phyloP scores from a whole-genome alignment of 768 basidiomycete species.

The Tricholoma terreum region DNA sequence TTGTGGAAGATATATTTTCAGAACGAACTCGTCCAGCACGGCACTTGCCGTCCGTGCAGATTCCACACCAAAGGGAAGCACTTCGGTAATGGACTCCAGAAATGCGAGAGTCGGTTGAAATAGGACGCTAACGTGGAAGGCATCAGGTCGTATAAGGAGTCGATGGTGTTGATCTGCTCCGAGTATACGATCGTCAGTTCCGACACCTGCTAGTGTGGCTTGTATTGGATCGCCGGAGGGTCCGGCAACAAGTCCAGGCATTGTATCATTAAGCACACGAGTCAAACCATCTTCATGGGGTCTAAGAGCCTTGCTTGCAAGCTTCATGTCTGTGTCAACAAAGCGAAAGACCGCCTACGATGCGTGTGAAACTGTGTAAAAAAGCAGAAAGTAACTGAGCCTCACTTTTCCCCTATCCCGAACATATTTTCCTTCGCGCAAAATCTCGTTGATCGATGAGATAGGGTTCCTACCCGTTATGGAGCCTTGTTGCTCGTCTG shows the following conservation, averaged over 20 bases:
- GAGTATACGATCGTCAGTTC: conserved; percentile 70
- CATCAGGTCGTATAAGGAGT: conserved; percentile 82
- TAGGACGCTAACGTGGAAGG: conserved; percentile 92
- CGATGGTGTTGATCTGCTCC: conserved; percentile 79
- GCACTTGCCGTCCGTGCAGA: conserved; percentile 61
- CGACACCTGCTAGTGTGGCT: conserved; percentile 54
- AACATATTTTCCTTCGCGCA: conserved; percentile 76
- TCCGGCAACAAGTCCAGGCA: conserved; percentile 88
- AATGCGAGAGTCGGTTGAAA: conserved; percentile 92
- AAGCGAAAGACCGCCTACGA: conserved; percentile 85
- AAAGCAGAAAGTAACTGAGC: not conserved
- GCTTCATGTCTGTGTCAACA: conserved; percentile 81
- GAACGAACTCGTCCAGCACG: conserved; percentile 88
- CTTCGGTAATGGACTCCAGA: conserved; percentile 65
- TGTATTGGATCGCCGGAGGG: conserved; percentile 62
- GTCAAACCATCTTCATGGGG: conserved; percentile 83
- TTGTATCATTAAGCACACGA: conserved; percentile 80
- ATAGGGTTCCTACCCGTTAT: conserved; percentile 83
- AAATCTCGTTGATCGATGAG: conserved; percentile 89
- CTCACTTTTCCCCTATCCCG: conserved; percentile 79
- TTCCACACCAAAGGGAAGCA: conserved; percentile 72
- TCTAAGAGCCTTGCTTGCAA: conserved; percentile 62
- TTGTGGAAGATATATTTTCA: conserved; percentile 90
- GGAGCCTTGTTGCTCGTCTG: conserved; percentile 84
- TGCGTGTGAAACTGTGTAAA: not conserved